Conservation (phyloP, 495 filamentous ascomycete genomes). For the Neurospora discreta region DNA sequence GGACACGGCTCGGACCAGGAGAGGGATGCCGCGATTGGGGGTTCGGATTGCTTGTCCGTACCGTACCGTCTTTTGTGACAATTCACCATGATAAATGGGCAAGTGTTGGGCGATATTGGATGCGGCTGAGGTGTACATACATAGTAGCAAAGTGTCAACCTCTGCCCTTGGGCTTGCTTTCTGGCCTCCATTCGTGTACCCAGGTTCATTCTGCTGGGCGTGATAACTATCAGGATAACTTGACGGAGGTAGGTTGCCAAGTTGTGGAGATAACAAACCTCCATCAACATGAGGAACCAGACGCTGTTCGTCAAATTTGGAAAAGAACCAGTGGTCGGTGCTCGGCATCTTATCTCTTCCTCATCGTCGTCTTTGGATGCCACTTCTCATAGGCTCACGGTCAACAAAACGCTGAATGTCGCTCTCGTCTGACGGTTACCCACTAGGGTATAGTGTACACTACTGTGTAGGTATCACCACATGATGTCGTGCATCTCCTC, state of each 20-base stretch:
- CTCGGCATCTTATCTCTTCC: not conserved
- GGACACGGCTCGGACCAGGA: not conserved
- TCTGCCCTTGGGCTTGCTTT: not conserved
- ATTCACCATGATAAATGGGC: not conserved
- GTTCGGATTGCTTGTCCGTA: not conserved
- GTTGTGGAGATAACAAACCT: not conserved
- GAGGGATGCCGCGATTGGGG: not conserved
- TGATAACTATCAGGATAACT: not conserved
- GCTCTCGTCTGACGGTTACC: not conserved
- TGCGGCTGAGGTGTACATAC: not conserved
- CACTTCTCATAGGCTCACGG: not conserved
- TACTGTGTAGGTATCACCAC: too few species aligned
- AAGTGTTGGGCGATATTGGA: not conserved
- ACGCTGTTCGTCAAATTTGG: not conserved
- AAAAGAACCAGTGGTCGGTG: not conserved
- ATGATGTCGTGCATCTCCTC: not conserved
- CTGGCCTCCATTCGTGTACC: not conserved
- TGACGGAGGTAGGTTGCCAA: not conserved
- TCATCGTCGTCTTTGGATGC: not conserved
- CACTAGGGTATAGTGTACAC: not conserved
- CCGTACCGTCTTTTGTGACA: not conserved
- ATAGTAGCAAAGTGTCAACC: not conserved
- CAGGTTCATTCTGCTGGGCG: not conserved
- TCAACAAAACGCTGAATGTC: too few species aligned
- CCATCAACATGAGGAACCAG: not conserved